Conservation (phyloP, 805 yeast species). For the Starmerella floricola region DNA sequence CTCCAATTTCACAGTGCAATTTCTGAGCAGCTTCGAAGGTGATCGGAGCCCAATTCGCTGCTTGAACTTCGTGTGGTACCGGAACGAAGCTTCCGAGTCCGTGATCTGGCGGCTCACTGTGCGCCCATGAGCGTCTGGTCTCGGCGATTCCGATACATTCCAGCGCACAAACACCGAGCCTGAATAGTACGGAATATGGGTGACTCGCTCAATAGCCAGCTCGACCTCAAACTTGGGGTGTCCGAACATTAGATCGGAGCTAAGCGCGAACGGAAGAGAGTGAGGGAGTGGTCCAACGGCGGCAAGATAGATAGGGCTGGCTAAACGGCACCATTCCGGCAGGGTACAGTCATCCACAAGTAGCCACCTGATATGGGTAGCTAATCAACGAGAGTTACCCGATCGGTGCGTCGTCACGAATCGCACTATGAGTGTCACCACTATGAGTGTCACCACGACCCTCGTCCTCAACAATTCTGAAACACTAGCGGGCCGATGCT, state of each 20-base stretch:
- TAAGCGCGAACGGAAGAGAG: too few relatives aligned
- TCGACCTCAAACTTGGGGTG: slow-evolving; percentile 52
- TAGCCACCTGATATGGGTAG: too few relatives aligned
- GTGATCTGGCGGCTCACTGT: slow-evolving; percentile 37
- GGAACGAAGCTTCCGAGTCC: slow-evolving; percentile 44
- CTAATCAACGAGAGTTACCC: too few relatives aligned
- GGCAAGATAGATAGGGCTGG: too few relatives aligned
- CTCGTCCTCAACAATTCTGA: too few relatives aligned
- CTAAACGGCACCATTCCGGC: too few relatives aligned
- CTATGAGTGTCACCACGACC: too few relatives aligned
- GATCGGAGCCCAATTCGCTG: slow-evolving; percentile 33
- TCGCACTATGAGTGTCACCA: too few relatives aligned
- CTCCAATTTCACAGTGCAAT: slow-evolving; percentile 33
- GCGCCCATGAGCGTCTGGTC: slow-evolving; percentile 35
- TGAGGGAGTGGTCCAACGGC: too few relatives aligned
- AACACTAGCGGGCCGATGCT: too few relatives aligned
- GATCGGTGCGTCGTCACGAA: too few relatives aligned
- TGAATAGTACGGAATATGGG: slow-evolving; percentile 71
- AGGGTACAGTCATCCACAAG: too few relatives aligned
- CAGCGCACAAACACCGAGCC: slow-evolving; percentile 59
- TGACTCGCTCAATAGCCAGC: slow-evolving; percentile 51
- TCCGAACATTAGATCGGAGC: slow-evolving; percentile 8
- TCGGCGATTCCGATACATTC: slow-evolving; percentile 42
- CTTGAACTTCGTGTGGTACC: slow-evolving; percentile 31
- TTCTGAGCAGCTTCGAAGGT: slow-evolving; percentile 29